A percentile compares a stretch with the other conserved stretches of the same genome.
Conservation (phyloP, 345 rosid species). For the Lumnitzera racemosa region DNA sequence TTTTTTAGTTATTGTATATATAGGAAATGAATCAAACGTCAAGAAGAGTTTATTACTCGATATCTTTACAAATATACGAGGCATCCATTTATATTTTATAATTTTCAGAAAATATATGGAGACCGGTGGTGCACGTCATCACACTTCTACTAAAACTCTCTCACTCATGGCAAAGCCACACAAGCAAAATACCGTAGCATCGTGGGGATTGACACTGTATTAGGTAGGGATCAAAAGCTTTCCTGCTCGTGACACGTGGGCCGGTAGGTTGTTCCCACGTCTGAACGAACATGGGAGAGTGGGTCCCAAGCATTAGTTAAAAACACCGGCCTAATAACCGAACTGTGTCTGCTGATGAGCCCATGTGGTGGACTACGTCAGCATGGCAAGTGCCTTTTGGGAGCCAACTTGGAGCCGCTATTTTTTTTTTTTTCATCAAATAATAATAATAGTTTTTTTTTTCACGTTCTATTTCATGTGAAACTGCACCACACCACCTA, state of each 20-base stretch:
- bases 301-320: too few relatives aligned
- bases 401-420: too few relatives aligned
- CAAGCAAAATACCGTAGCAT: conserved; percentile 11
- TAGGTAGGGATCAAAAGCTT: conserved; percentile 15
- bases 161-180: conserved; percentile 7
- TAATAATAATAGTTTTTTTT: too few relatives aligned
- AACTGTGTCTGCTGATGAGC: conserved; percentile 3
- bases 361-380: too few relatives aligned
- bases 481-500: too few relatives aligned
- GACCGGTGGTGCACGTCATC: conserved; percentile 44
- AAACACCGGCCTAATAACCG: conserved; percentile 7
- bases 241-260: conserved; percentile 24
- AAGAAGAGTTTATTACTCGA: too few relatives aligned
- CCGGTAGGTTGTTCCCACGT: conserved; percentile 22
- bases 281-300: neutral
- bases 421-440: too few relatives aligned
- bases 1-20: too few relatives aligned
- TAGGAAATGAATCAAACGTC: too few relatives aligned
- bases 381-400: too few relatives aligned
- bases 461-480: too few relatives aligned
- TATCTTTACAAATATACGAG: too few relatives aligned
- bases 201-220: conserved; percentile 1
- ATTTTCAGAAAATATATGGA: conserved; percentile 8
- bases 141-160: conserved; percentile 14
- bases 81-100: neutral